Conservation (phyloP, 2,329 filamentous ascomycete species). For the Phialophora macrospora region DNA sequence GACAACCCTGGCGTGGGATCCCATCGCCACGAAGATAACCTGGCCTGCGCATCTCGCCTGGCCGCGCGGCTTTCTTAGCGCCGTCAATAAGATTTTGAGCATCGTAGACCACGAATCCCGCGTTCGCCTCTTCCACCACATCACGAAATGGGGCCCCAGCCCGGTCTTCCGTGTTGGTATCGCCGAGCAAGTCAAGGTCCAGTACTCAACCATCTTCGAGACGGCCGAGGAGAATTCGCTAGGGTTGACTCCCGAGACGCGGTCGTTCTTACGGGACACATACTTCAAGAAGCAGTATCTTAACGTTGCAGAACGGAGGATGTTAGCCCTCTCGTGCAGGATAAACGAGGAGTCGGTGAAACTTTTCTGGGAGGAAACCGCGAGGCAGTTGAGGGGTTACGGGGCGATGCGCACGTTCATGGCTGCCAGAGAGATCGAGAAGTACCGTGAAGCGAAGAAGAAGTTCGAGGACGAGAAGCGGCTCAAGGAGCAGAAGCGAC, state of each 20-base stretch:
- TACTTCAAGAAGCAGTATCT: conserved; percentile 12
- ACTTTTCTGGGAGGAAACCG: conserved; percentile 31
- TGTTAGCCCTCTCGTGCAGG: conserved; percentile 24
- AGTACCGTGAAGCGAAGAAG: not conserved
- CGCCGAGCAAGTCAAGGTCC: conserved; percentile 17
- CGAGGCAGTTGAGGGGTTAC: conserved; percentile 8
- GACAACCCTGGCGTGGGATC: conserved; percentile 33
- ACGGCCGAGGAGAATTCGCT: conserved; percentile 22
- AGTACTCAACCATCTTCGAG: conserved; percentile 27
- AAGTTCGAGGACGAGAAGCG: not conserved
- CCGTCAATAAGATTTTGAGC: conserved; percentile 29
- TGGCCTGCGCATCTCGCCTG: conserved; percentile 21
- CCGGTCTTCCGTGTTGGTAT: conserved; percentile 31
- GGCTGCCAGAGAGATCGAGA: conserved; percentile 29
- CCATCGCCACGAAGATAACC: conserved; percentile 22
- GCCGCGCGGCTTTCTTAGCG: conserved; percentile 24
- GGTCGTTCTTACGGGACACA: conserved; percentile 24
- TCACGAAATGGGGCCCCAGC: conserved; percentile 30
- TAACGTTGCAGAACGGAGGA: conserved; percentile 21
- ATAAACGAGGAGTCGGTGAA: conserved; percentile 24
- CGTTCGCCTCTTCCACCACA: conserved; percentile 32
- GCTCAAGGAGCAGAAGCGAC: conserved; percentile 3
- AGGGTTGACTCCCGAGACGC: conserved; percentile 27
- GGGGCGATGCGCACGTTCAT: conserved; percentile 31
- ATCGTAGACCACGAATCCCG: conserved; percentile 31